These are phyloP conservation scores for Arctium minus DNA, from an alignment of 129 eudicot genomes.

Conservation along the genomic window DNA sequence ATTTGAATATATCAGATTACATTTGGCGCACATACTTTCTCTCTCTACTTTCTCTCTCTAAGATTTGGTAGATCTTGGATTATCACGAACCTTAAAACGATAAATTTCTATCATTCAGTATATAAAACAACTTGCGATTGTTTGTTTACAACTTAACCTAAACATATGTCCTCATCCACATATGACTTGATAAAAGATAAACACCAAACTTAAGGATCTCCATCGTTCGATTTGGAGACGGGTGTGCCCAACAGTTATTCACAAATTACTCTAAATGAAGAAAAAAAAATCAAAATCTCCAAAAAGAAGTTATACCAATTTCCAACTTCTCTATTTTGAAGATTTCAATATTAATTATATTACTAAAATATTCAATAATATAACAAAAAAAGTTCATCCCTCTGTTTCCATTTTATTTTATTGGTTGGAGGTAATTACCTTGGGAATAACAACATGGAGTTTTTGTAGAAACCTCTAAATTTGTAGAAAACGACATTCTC, in stretches of 20 bases:
- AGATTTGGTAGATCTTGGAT: too few species aligned
- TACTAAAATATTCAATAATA: neutral
- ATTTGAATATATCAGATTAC: too few species aligned
- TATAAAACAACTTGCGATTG: too few species aligned
- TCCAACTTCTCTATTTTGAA: too few species aligned
- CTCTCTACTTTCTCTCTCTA: too few species aligned
- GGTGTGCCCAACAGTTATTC: neutral
- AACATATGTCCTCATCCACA: neutral
- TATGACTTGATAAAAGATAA: neutral
- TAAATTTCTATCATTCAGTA: neutral
- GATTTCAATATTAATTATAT: neutral
- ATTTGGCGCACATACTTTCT: too few species aligned
- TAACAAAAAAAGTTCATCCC: neutral
- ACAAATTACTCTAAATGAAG: neutral
- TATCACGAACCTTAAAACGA: neutral
- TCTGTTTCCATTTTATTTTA: neutral
- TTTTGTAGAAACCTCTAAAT: too few species aligned
- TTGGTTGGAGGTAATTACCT: neutral
- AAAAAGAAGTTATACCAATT: neutral
- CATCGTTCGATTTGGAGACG: neutral
- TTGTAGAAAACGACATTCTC: neutral
- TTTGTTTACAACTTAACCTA: neutral
- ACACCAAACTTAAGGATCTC: neutral
- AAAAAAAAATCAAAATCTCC: neutral
- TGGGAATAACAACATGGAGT: too few species aligned